Evolutionary conservation across 1,284 basidiomycete genomes (phyloP).

Genomic region (Gymnopus androsaceus): DNA sequence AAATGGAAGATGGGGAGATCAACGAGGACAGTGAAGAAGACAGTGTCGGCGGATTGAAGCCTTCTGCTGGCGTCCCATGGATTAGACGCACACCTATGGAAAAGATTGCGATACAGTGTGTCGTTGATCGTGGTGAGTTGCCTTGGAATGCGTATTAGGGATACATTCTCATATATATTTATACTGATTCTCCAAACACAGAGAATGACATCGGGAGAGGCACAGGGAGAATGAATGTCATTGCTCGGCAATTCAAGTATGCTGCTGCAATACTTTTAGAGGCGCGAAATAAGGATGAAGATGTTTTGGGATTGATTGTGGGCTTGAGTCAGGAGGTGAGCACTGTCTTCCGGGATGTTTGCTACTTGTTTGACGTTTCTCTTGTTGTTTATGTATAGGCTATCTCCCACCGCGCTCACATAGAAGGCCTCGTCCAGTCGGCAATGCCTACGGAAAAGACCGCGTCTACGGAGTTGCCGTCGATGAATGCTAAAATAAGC

Average conservation of each 20-base stretch:
- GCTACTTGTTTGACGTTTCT: not conserved
- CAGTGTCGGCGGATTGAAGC: constrained; percentile 31
- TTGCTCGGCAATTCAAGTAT: constrained; percentile 39
- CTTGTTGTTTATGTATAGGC: not conserved
- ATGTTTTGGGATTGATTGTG: constrained; percentile 28
- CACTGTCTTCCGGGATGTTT: no score
- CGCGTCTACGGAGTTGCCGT: no score
- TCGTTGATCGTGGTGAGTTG: constrained; percentile 37
- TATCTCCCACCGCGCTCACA: not conserved
- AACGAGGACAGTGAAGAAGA: not conserved
- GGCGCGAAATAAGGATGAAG: constrained; percentile 19
- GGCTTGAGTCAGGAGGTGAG: constrained; percentile 26
- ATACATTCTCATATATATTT: not conserved
- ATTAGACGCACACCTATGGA: constrained; percentile 26
- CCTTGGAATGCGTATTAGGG: not conserved
- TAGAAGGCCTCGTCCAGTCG: not conserved
- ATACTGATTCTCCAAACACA: no score
- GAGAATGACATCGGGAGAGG: constrained; percentile 44
- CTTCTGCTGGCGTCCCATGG: constrained; percentile 41
- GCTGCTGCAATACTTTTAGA: constrained; percentile 29
- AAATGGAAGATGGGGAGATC: not conserved
- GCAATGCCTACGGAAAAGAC: no score
- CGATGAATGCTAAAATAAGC: no score
- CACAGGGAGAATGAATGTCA: constrained; percentile 32
- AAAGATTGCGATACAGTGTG: constrained; percentile 44